A percentile compares a stretch with the other conserved stretches of the same genome.
These are phyloP conservation scores for Apiospora aurea DNA, from an alignment of 2,329 filamentous ascomycete genomes.

Conservation along the genomic window DNA sequence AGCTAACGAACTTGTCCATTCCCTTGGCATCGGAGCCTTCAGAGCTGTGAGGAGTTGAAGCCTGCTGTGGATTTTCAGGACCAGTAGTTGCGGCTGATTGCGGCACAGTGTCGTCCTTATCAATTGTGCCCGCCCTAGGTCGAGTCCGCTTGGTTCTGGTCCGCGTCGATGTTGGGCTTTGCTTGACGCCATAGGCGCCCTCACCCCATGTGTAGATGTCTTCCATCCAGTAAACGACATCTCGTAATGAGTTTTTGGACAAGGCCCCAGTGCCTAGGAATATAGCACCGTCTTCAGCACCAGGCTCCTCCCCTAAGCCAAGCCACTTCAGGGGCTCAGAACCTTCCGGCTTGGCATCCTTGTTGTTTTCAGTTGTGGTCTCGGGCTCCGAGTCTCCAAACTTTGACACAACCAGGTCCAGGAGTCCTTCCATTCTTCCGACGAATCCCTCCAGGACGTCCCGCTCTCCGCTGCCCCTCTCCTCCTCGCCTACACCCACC, in stretches of 20 bases:
- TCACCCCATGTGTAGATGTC: slow-evolving; percentile 85
- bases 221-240: slow-evolving; percentile 86
- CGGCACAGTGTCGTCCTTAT: slow-evolving; percentile 16
- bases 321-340: slow-evolving; percentile 67
- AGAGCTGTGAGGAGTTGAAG: slow-evolving; percentile 25
- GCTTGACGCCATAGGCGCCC: slow-evolving; percentile 82
- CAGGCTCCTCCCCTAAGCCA: slow-evolving; percentile 71
- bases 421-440: slow-evolving; percentile 78
- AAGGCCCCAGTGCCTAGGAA: slow-evolving; percentile 83
- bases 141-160: slow-evolving; percentile 52
- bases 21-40: slow-evolving; percentile 46
- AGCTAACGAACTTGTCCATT: slow-evolving; percentile 65
- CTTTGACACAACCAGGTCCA: slow-evolving; percentile 86
- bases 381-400: slow-evolving; percentile 64
- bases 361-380: slow-evolving; percentile 34
- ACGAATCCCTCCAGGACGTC: slow-evolving; percentile 93
- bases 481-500: slow-evolving; percentile 93
- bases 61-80: background rate
- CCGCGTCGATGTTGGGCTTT: slow-evolving; percentile 75
- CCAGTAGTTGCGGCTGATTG: slow-evolving; percentile 24
- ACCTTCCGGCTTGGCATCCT: slow-evolving; percentile 26
- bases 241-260: slow-evolving; percentile 72
- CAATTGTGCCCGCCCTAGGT: slow-evolving; percentile 28
- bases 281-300: slow-evolving; percentile 80
- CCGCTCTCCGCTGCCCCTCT: slow-evolving; percentile 90